A percentile compares a stretch with the other conserved stretches of the same genome.
phyloP scores from a whole-genome alignment of 75 land plant species.

The Pinus albicaulis region DNA sequence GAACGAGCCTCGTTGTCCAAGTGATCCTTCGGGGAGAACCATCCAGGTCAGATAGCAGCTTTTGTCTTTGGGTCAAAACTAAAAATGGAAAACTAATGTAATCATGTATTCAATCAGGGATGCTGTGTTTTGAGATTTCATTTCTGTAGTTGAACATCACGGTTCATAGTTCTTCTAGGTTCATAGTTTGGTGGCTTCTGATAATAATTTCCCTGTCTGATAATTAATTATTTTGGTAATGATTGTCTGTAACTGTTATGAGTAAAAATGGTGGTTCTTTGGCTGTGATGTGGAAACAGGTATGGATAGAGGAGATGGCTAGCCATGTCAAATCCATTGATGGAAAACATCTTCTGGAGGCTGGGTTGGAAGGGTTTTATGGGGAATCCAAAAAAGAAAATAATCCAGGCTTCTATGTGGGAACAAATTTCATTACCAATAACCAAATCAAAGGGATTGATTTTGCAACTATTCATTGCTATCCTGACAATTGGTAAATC shows the following conservation, averaged over 20 bases:
- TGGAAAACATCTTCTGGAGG: slow-evolving; percentile 58
- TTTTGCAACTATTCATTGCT: slow-evolving; percentile 69
- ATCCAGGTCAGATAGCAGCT: slow-evolving; percentile 17
- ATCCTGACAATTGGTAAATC: slow-evolving; percentile 69
- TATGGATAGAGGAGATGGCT: slow-evolving; percentile 80
- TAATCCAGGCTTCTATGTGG: slow-evolving; percentile 42
- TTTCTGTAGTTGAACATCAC: not conserved
- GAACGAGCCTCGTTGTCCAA: slow-evolving; percentile 48
- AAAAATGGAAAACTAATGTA: not conserved
- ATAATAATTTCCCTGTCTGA: not conserved
- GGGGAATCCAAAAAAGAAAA: slow-evolving; percentile 24
- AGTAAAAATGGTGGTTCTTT: not conserved
- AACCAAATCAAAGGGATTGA: slow-evolving; percentile 51
- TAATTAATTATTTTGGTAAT: not conserved
- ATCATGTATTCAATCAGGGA: not conserved
- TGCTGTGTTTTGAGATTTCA: not conserved
- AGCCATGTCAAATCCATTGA: slow-evolving; percentile 69
- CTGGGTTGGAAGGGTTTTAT: slow-evolving; percentile 78
- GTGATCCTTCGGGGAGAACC: slow-evolving; percentile 30
- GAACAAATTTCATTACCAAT: slow-evolving; percentile 64
- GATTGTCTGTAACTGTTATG: not conserved
- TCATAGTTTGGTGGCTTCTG: not conserved
- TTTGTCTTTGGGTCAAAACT: not conserved
- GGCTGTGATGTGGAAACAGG: slow-evolving; percentile 20
- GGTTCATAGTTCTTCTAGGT: not conserved